These are phyloP conservation scores for Berkeleyomyces rouxiae DNA, from an alignment of 2,329 filamentous ascomycete species.

Conservation along the genomic window DNA sequence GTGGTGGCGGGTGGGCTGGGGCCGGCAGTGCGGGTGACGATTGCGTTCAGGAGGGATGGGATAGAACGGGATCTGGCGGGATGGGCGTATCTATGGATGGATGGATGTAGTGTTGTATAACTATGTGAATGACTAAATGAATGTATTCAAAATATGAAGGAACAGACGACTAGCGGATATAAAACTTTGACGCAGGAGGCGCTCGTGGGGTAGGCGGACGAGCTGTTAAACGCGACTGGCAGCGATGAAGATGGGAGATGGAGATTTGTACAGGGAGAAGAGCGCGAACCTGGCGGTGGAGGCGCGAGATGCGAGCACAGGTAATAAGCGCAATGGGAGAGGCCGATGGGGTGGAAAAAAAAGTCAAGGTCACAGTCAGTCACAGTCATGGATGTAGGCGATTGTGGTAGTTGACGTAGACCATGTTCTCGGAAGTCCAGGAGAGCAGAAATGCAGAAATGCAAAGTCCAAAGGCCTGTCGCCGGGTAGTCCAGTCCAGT, in stretches of 20 bases:
- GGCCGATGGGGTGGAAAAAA: not conserved
- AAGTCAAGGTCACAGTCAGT: too few species aligned
- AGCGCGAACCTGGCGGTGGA: not conserved
- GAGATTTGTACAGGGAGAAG: not conserved
- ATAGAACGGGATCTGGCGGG: too few species aligned
- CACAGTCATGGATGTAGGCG: too few species aligned
- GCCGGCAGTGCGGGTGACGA: not conserved
- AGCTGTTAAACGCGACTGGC: not conserved
- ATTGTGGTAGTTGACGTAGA: too few species aligned
- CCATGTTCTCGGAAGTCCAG: too few species aligned
- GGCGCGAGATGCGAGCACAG: not conserved
- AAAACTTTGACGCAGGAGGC: not conserved
- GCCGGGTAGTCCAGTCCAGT: too few species aligned
- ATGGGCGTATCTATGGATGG: not conserved
- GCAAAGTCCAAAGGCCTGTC: too few species aligned
- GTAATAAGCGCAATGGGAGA: not conserved
- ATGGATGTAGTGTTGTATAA: not conserved
- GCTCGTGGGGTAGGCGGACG: too few species aligned
- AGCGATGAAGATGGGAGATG: not conserved
- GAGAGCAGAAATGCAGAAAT: too few species aligned
- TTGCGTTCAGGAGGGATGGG: not conserved
- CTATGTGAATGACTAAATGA: too few species aligned
- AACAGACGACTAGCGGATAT: not conserved
- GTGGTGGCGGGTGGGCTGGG: too few species aligned
- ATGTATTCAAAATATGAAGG: not conserved